Conservation (phyloP, 2,329 filamentous ascomycete species). For the Cryoendolithus antarcticus region DNA sequence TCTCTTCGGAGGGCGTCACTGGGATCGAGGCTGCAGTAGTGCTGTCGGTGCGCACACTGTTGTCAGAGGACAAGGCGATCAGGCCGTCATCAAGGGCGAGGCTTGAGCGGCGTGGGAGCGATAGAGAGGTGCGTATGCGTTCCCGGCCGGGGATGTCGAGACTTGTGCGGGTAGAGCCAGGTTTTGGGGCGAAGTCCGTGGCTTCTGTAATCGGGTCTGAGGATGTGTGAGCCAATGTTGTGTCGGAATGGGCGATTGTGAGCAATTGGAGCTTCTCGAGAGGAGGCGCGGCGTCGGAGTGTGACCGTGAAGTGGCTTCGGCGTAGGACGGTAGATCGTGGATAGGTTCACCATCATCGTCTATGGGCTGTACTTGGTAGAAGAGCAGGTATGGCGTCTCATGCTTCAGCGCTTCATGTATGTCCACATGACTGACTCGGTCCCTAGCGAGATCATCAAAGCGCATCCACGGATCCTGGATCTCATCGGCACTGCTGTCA, state of each 20-base stretch:
- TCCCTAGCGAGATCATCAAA: conserved; percentile 76
- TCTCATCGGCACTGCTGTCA: conserved; percentile 45
- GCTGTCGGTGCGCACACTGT: conserved; percentile 13
- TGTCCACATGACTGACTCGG: conserved; percentile 64
- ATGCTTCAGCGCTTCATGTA: conserved; percentile 63
- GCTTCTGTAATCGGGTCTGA: conserved; percentile 7
- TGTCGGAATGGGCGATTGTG: conserved; percentile 8
- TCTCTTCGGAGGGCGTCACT: conserved; percentile 33
- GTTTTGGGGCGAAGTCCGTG: conserved; percentile 8
- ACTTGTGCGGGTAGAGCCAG: conserved; percentile 16
- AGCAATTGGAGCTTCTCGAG: conserved; percentile 15
- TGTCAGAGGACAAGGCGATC: conserved; percentile 17
- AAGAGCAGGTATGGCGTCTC: conserved; percentile 92
- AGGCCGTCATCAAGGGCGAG: conserved; percentile 28
- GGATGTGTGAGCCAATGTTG: conserved; percentile 8
- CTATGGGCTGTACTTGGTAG: conserved; percentile 84
- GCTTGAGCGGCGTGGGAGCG: conserved; percentile 27
- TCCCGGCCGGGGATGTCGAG: conserved; percentile 13
- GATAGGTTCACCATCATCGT: conserved; percentile 44
- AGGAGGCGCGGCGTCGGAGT: conserved; percentile 13
- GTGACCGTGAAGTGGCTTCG: conserved; percentile 23
- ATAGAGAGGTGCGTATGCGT: conserved; percentile 24
- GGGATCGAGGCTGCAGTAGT: conserved; percentile 19
- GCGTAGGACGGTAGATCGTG: conserved; percentile 29
- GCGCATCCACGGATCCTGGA: conserved; percentile 70